Evolutionary conservation across 2,329 filamentous ascomycete genomes (phyloP), one percentile per base, ranked within the genome.

Genomic region (Fusarium sp.): DNA sequence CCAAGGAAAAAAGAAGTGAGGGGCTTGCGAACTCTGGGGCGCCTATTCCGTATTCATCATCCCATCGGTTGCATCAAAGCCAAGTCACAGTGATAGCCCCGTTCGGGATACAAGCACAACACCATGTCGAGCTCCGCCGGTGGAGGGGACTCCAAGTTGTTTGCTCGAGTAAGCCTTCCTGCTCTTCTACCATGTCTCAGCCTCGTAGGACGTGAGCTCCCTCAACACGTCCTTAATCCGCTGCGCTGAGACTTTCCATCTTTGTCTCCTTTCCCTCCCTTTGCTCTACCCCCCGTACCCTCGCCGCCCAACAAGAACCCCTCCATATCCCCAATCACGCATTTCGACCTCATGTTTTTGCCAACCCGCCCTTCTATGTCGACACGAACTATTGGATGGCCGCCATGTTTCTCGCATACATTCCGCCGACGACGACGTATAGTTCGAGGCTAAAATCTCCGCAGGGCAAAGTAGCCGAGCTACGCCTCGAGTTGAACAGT

Each of bases 391-490:
- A 55, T 61, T 53, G 46, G 11, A 75, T 74, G 65, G 74, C 77
- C 67, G 74, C 76, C 70, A 85, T 87, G 82, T 88, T 87, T 71
- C 79, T 87, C 65, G 81, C 85, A 74, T 87, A 86, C 67, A 75
- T 85, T 62, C 83, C 85, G 58, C 81, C 81, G 40, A 77, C 81
- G 70, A 75, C 76, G 66, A 73, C 76, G 68, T 77, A 80, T 75
- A 76, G 78, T 79, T 83, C 78, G 82, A 82, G 80, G 81, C 85
- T 88, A 81, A 87, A 83, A 79, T 80, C 81, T 79, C 75, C 82
- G 84, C 92, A 99, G 96, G 96, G 96, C 86, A 99, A 99, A 87
- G 96, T 98, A 72, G 94, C 95, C 68, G 96, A 99, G 87, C 86
- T 99, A 78, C 93, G 96, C 80, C 89, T 92, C 79, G 96, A 99